These are phyloP conservation scores for Penicillium sp. DNA, from an alignment of 2,329 filamentous ascomycete species.

Conservation along the genomic window DNA sequence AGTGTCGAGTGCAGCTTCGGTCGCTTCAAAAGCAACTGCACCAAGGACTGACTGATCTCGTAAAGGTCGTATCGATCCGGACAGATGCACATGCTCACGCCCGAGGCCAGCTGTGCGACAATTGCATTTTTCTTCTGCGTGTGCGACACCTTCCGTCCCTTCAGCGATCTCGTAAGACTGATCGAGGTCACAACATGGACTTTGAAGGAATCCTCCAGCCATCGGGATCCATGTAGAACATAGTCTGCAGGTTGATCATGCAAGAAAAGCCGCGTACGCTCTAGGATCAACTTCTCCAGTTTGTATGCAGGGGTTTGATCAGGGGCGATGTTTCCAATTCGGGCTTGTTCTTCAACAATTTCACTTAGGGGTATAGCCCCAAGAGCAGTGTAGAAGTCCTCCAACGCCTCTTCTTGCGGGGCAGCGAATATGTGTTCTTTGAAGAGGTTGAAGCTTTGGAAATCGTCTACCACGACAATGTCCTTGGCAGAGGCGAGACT, in stretches of 20 bases:
- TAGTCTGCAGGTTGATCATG: constrained; percentile 74
- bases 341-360: constrained; percentile 74
- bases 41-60: constrained; percentile 85
- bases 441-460: constrained; percentile 84
- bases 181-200: constrained; percentile 78
- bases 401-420: constrained; percentile 83
- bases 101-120: constrained; percentile 54
- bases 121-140: constrained; percentile 74
- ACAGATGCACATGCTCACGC: constrained; percentile 73
- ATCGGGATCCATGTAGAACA: constrained; percentile 83
- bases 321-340: constrained; percentile 63
- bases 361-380: constrained; percentile 74
- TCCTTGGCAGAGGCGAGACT: constrained; percentile 69
- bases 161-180: constrained; percentile 71
- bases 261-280: constrained; percentile 84
- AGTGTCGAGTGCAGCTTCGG: constrained; percentile 87
- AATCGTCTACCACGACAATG: constrained; percentile 81
- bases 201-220: constrained; percentile 80
- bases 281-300: constrained; percentile 77
- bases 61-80: constrained; percentile 75
- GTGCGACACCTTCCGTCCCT: constrained; percentile 66
- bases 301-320: constrained; percentile 68
- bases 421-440: constrained; percentile 79
- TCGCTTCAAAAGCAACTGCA: constrained; percentile 72
- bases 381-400: constrained; percentile 78